Percentiles rank a stretch among this genome's conserved stretches.
These are phyloP conservation scores for Saccharomycopsis sp. DNA, from an alignment of 805 yeast species.

Conservation along the genomic window DNA sequence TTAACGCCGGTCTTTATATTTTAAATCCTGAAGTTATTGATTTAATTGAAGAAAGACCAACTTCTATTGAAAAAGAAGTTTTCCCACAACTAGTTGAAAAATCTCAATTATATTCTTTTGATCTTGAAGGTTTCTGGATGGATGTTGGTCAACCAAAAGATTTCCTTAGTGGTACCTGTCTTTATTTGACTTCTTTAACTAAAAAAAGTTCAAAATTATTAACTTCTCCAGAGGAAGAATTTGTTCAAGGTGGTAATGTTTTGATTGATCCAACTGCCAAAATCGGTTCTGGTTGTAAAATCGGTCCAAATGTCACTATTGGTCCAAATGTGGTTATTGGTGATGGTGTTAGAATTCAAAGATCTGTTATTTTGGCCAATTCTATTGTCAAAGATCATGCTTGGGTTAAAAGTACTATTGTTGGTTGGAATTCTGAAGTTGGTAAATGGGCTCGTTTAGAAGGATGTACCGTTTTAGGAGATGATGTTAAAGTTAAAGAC, in stretches of 20 bases:
- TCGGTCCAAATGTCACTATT: constrained; percentile 96
- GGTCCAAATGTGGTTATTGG: constrained; percentile 96
- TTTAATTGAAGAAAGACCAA: constrained; percentile 94
- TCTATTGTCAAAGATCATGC: constrained; percentile 95
- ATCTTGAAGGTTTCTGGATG: constrained; percentile 99
- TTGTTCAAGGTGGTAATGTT: constrained; percentile 84
- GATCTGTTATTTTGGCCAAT: constrained; percentile 87
- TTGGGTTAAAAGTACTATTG: constrained; percentile 93
- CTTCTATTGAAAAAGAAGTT: constrained; percentile 98
- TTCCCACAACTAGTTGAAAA: constrained; percentile 93
- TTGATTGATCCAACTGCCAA: constrained; percentile 91
- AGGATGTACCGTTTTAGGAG: constrained; percentile 96
- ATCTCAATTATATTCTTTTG: constrained; percentile 85
- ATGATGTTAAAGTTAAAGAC: constrained; percentile 96
- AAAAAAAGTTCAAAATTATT: constrained; percentile 68
- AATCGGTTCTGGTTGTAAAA: constrained; percentile 84
- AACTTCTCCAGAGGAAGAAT: constrained; percentile 49
- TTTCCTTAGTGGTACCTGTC: constrained; percentile 90
- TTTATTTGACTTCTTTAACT: constrained; percentile 79
- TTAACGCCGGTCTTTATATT: constrained; percentile 97
- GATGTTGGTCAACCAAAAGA: constrained; percentile 99
- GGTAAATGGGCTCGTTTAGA: constrained; percentile 99
- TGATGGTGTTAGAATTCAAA: constrained; percentile 96
- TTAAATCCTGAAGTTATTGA: constrained; percentile 96
- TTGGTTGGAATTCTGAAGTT: constrained; percentile 97